Conservation (phyloP, 202 grass and related monocot species). For the Cymbopogon flexuosus region DNA sequence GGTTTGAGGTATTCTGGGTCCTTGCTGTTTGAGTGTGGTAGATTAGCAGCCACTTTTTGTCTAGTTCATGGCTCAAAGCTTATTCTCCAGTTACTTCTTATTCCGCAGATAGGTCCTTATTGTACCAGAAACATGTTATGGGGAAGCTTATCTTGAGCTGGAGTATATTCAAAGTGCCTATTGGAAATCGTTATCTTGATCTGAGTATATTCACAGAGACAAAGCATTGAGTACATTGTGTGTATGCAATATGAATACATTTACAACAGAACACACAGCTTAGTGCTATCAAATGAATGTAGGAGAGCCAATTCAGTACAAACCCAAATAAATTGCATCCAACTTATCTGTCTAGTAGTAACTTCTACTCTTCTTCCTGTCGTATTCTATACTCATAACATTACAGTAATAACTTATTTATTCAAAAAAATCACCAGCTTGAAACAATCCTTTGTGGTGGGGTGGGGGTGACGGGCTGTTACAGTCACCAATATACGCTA, state of each 20-base stretch:
- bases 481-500: slow-evolving; percentile 2
- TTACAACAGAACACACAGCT: not conserved
- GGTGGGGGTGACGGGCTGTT: not conserved
- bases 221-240: too few relatives aligned
- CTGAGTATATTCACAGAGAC: too few relatives aligned
- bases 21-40: not conserved
- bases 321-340: not conserved
- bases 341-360: not conserved
- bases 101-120: not conserved
- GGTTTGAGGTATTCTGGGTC: not conserved
- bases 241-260: not conserved
- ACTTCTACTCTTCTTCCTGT: not conserved
- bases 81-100: not conserved
- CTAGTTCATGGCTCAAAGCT: not conserved
- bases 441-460: not conserved
- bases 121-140: too few relatives aligned
- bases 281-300: not conserved
- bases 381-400: not conserved
- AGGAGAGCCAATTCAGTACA: not conserved
- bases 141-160: too few relatives aligned
- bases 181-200: too few relatives aligned
- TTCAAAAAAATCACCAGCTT: not conserved
- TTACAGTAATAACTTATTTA: not conserved
- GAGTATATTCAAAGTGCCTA: too few relatives aligned
- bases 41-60: not conserved